phyloP scores from a whole-genome alignment of 1,139 yeast genomes.

The Saccharomyces pastorianus region DNA sequence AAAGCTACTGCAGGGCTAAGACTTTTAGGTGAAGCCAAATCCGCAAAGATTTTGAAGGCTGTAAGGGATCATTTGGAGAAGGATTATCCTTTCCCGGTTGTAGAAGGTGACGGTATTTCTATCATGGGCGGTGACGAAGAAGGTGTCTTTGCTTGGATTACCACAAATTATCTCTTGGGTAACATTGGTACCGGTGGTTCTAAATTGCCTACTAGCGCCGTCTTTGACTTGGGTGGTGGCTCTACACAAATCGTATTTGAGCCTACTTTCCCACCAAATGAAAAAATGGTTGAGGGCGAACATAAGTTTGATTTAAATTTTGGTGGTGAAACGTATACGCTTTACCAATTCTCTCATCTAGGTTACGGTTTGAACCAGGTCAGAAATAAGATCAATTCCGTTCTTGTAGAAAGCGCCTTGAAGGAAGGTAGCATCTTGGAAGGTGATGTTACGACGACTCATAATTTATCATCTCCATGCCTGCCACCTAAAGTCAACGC shows the following conservation, averaged over 20 bases:
- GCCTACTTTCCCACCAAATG: conserved; percentile 58
- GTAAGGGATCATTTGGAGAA: conserved; percentile 67
- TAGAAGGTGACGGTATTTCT: conserved; percentile 72
- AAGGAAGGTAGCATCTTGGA: conserved; percentile 34
- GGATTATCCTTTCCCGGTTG: conserved; percentile 86
- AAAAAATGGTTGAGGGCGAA: conserved; percentile 72
- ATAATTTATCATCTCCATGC: conserved; percentile 67
- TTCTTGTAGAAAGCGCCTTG: conserved; percentile 46
- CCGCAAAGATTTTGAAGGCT: conserved; percentile 60
- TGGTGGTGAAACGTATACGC: conserved; percentile 71
- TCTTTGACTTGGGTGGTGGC: conserved; percentile 97
- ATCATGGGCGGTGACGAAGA: conserved; percentile 96
- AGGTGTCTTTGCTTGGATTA: conserved; percentile 99
- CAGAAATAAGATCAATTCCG: conserved; percentile 66
- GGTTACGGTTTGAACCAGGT: conserved; percentile 96
- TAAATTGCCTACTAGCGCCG: conserved; percentile 82
- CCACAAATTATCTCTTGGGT: conserved; percentile 85
- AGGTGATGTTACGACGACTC: conserved; percentile 37
- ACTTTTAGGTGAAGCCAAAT: conserved; percentile 67
- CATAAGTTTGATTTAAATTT: conserved; percentile 74
- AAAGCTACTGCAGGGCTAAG: conserved; percentile 98
- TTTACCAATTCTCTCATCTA: conserved; percentile 90
- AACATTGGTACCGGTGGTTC: conserved; percentile 70
- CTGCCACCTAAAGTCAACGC: conserved; percentile 65
- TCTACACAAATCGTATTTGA: conserved; percentile 97